phyloP scores from a whole-genome alignment of 306 rosid genomes.

The Styphnolobium japonicum region DNA sequence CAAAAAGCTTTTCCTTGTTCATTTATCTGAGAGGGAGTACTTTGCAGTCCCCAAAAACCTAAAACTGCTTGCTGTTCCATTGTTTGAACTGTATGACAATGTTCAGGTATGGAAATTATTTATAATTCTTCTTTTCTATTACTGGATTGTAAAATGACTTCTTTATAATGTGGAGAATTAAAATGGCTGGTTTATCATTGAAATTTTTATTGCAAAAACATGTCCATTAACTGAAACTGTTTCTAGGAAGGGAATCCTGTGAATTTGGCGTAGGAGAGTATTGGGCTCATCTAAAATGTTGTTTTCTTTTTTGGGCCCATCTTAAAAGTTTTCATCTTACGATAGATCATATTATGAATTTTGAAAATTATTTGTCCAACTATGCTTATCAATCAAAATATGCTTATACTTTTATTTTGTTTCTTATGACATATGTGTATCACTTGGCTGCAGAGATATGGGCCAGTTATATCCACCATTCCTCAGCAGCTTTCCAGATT shows the following conservation, averaged over 20 bases:
- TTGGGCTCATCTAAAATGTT: background rate
- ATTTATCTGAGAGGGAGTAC: slow-evolving; percentile 94
- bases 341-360: background rate
- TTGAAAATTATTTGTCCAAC: background rate
- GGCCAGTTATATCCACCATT: slow-evolving; percentile 95
- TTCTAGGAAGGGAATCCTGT: background rate
- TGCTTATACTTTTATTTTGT: background rate
- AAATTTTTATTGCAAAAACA: background rate
- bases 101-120: slow-evolving; percentile 65
- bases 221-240: background rate
- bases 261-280: background rate
- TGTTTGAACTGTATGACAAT: slow-evolving; percentile 98
- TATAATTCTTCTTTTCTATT: slow-evolving; percentile 3
- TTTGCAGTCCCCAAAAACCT: slow-evolving; percentile 96
- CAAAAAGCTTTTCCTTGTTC: slow-evolving; percentile 92
- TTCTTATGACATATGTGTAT: slow-evolving; percentile 12
- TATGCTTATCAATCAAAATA: background rate
- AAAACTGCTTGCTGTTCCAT: slow-evolving; percentile 94
- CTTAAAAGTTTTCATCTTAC: background rate
- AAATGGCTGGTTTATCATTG: background rate
- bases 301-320: background rate
- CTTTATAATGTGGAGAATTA: background rate
- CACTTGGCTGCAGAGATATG: slow-evolving; percentile 75
- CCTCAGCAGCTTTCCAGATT: slow-evolving; percentile 99
- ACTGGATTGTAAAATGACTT: background rate